These are phyloP conservation scores for Oryza glaberrima DNA, from an alignment of 176 grass and related monocot species.

Conservation along the genomic window DNA sequence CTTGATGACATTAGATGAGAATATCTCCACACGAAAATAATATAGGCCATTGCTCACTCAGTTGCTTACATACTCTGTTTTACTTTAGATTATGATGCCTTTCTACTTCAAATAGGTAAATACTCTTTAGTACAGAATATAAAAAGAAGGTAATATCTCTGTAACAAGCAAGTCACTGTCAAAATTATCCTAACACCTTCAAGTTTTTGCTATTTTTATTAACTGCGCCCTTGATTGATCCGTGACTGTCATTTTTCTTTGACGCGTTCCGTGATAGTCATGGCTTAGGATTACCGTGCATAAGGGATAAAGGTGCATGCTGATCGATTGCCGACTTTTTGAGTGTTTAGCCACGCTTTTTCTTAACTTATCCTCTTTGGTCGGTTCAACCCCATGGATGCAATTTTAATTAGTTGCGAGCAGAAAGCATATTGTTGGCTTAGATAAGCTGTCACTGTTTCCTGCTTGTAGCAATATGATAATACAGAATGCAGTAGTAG, in stretches of 20 bases:
- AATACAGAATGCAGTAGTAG: not conserved
- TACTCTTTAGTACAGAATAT: not conserved
- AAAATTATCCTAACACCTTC: slow-evolving; percentile 10
- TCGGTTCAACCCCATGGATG: not conserved
- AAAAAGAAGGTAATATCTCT: not conserved
- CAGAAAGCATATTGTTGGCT: slow-evolving; percentile 24
- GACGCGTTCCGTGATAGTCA: not conserved
- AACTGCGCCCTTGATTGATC: not conserved
- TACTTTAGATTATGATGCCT: not conserved
- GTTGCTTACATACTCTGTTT: not conserved
- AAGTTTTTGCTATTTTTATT: slow-evolving; percentile 8
- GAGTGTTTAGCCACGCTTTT: not conserved
- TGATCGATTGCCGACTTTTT: not conserved
- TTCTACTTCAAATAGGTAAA: slow-evolving; percentile 12
- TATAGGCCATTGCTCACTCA: not conserved
- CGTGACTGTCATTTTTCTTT: no score
- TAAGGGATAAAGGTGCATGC: not conserved
- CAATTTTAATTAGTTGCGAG: slow-evolving; percentile 31
- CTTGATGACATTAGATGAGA: not conserved
- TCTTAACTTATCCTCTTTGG: slow-evolving; percentile 7
- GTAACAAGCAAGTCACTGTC: not conserved
- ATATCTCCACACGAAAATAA: not conserved
- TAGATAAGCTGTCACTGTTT: slow-evolving; percentile 38
- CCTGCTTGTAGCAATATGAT: slow-evolving; percentile 14
- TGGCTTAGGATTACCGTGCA: not conserved